Evolutionary conservation across 2,329 filamentous ascomycete species (phyloP).

Genomic region (Xylariales sp.): DNA sequence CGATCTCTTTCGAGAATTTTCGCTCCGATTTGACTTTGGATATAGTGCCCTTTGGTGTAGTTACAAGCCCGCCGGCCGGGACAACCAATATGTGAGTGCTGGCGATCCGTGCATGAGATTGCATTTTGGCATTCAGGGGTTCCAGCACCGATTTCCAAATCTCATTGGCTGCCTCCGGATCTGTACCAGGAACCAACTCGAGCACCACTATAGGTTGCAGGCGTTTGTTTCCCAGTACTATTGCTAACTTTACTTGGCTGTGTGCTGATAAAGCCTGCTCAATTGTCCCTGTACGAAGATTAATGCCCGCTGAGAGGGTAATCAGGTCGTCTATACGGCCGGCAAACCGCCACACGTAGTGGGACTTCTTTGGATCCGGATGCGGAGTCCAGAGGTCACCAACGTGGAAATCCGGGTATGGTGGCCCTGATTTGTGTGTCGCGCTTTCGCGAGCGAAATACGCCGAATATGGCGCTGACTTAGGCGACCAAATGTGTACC

Average conservation of each 20-base stretch:
- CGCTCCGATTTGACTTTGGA: conserved; percentile 34
- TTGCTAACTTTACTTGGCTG: conserved; percentile 26
- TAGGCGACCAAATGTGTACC: conserved; percentile 32
- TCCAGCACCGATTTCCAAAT: conserved; percentile 37
- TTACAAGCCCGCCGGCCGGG: conserved; percentile 27
- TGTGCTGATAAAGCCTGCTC: conserved; percentile 35
- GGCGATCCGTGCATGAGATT: conserved; percentile 37
- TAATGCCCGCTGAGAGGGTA: conserved; percentile 40
- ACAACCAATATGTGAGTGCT: conserved; percentile 40
- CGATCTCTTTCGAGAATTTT: conserved; percentile 36
- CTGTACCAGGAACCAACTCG: conserved; percentile 27
- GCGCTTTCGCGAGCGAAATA: conserved; percentile 35
- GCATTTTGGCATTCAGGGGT: conserved; percentile 38
- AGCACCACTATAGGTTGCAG: conserved; percentile 40
- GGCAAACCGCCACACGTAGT: conserved; percentile 39
- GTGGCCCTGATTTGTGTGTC: conserved; percentile 26
- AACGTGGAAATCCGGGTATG: conserved; percentile 33
- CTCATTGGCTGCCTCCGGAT: conserved; percentile 17
- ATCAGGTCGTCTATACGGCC: conserved; percentile 46
- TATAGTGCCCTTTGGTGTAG: conserved; percentile 40
- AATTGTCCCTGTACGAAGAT: conserved; percentile 37
- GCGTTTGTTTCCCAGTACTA: conserved; percentile 38
- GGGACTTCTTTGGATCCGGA: conserved; percentile 39
- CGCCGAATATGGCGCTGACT: conserved; percentile 32
- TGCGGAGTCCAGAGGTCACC: conserved; percentile 44